A percentile compares a stretch with the other conserved stretches of the same genome.
These are phyloP conservation scores for Blumeria graminis DNA, from an alignment of 2,329 filamentous ascomycete genomes.

Conservation along the genomic window DNA sequence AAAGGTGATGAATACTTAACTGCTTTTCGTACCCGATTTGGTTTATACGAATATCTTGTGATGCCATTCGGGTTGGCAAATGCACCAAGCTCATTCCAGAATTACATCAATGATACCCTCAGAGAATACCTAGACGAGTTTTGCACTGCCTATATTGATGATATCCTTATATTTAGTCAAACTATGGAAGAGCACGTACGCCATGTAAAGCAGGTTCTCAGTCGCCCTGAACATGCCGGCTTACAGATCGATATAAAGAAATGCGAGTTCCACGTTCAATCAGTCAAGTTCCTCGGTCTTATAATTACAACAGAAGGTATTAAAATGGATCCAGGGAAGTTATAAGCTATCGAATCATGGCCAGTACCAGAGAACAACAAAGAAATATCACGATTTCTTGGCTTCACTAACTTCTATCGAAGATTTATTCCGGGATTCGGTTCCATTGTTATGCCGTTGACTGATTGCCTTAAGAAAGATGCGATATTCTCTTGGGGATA, in stretches of 20 bases:
- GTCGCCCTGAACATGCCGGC: neutral
- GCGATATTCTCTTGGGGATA: neutral
- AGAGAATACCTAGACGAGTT: too few species aligned
- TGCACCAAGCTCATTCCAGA: slow-evolving; percentile 5
- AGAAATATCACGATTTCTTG: neutral
- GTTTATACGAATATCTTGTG: slow-evolving; percentile 13
- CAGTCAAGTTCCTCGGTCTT: neutral
- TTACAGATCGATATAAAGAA: neutral
- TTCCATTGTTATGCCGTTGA: neutral
- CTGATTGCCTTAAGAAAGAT: neutral
- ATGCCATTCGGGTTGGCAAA: slow-evolving; percentile 13
- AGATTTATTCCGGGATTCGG: neutral
- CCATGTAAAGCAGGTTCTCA: neutral
- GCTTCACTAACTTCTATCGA: neutral
- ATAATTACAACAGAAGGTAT: neutral
- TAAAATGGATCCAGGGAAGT: neutral
- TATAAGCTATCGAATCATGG: neutral
- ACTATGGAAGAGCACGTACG: neutral
- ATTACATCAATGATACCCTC: slow-evolving; percentile 5
- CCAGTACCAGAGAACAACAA: neutral
- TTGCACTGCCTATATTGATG: too few species aligned
- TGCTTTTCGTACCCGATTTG: neutral
- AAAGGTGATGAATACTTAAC: neutral
- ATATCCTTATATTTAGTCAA: slow-evolving; percentile 2
- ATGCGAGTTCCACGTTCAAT: neutral